A percentile compares a stretch with the other conserved stretches of the same genome.
Evolutionary conservation across 225 moss, liverwort and hornwort species (phyloP).

Genomic region (Straminergon stramineum): DNA sequence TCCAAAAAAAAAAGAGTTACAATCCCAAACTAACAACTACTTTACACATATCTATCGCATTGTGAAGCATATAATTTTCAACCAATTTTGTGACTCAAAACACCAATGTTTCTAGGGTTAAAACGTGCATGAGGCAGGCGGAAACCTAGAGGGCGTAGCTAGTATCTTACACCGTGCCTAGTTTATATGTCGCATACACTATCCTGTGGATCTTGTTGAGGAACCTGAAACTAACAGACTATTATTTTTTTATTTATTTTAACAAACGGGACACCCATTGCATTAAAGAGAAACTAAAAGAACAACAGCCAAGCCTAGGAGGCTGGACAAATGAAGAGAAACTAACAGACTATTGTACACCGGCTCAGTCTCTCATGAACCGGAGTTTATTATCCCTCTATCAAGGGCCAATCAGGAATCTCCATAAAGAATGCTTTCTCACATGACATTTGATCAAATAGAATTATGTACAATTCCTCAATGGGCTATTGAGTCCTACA

Average conservation of each 20-base stretch:
- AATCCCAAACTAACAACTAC: neutral
- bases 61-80: neutral
- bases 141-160: neutral
- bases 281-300: too few species aligned
- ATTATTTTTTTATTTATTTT: too few species aligned
- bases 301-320: too few species aligned
- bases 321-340: too few species aligned
- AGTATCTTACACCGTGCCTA: too few species aligned
- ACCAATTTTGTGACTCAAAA: neutral
- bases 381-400: neutral
- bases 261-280: too few species aligned
- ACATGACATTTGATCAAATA: neutral
- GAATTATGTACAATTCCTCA: slow-evolving; percentile 10
- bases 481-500: neutral
- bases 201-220: neutral
- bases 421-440: neutral
- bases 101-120: neutral
- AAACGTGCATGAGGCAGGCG: too few species aligned
- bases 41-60: neutral
- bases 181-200: neutral
- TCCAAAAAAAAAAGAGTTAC: neutral
- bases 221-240: neutral
- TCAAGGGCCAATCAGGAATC: too few species aligned
- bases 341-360: neutral
- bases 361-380: neutral